Evolutionary conservation across 164 flowering plant species (phyloP), one percentile per base, ranked within the genome.

Genomic region (Amborella trichopoda): DNA sequence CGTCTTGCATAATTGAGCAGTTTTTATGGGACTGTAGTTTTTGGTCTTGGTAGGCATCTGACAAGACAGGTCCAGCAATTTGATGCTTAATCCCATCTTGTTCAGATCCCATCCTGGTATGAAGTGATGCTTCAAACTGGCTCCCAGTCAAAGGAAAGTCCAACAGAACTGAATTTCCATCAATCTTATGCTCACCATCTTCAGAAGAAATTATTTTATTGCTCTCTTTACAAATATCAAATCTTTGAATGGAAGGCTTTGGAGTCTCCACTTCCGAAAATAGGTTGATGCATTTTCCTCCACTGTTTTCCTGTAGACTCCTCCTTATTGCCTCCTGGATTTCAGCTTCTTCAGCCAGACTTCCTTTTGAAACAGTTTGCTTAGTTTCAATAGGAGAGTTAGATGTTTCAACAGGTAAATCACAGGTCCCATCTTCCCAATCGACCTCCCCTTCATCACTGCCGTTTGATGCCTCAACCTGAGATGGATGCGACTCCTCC

Each of bases 271-370:
- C 50, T 43, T 48, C 59, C 56, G 54, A 32, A 12, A 47, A 49
- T 33, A 14, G 44, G 42, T 30, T 30, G 34, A 14, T 8, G 34
- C 11, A 0, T 30, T 30, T 30, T 30, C 9, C 34, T 30, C 34
- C 34, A 30, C 14, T 8, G 34, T 30, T 14, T 32, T 91, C 83
- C 48, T 68, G 62, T 26, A 87, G 74, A 62, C 96, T 91, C 66
- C 85, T 73, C 67, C 66, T 74, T 28, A 91, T 80, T 58, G 96
- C 98, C 65, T 91, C 96, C 66, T 81, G 83, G 33, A 87, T 56
- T 43, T 75, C 77, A 56, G 84, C 72, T 48, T 81, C 94, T 75
- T 91, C 98, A 57, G 76, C 76, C 54, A 75, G 16, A 54, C 24
- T 44, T 42, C 83, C 87, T 64, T 40, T 71, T 30, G 81, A 75